Evolutionary conservation across 2,329 filamentous ascomycete genomes (phyloP), one percentile per base, ranked within the genome.

Genomic region (Aspergillus brasiliensis): DNA sequence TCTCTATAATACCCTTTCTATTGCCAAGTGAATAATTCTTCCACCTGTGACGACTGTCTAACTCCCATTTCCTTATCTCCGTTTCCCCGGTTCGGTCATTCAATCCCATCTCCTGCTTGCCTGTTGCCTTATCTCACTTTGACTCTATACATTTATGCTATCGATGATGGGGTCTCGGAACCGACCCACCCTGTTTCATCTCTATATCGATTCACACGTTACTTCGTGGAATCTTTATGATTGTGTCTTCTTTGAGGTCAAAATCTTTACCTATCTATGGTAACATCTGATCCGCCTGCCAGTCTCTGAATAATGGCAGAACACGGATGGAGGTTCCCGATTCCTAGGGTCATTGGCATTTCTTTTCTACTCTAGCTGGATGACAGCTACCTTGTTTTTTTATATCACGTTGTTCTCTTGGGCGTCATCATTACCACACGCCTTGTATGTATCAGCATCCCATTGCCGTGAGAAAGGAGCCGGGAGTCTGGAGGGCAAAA

Each of bases 401-500:
- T 15, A 38, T 13, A 52, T 51, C 31, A 42, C 40, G 28, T 49
- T 47, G 37, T 51, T 19, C 19, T 40, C 55, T 60, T 59, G 63
- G 46, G 19, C 28, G 27, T 28, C 42, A 57, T 56, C 37, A 27
- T 31, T 34, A 23, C 48, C 48, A 5, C 57, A 57, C 28, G 38
- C 53, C 54, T 23, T 59, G 47, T 62, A 59, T 27, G 49, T 52
- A 56, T 58, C 56, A 47, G 21, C 51, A 38, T 55, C 48, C 34
- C 27, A 48, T 62, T 51, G 47, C 46, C 47, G 23, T 55, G 25
- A 44, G 40, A 28, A 25, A 51, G 56, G 62, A 56, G 60, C 58
- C 23, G 57, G 64, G 63, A 57, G 63, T 65, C 51, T 47, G 58
- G 63, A 40, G 55, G 51, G 31, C 56, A 65, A 65, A 61, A 65